phyloP scores from a whole-genome alignment of 768 basidiomycete species.

The Termitomyces sp. region DNA sequence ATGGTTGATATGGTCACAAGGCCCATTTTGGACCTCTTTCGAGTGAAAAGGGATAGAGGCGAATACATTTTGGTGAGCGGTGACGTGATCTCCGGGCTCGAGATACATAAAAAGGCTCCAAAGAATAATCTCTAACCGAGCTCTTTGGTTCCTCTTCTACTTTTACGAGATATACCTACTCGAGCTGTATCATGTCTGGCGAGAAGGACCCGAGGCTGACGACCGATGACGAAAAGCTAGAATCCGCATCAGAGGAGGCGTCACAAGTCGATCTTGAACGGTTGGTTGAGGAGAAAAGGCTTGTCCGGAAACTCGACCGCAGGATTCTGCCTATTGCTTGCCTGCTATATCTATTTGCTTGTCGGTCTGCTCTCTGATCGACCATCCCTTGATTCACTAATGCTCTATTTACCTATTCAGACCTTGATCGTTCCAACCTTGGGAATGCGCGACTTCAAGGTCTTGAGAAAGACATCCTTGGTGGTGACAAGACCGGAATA shows the following conservation, averaged over 20 bases:
- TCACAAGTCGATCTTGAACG: conserved; percentile 10
- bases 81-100: conserved; percentile 12
- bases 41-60: conserved; percentile 13
- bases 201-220: conserved; percentile 8
- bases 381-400: not conserved
- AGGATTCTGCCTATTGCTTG: conserved; percentile 72
- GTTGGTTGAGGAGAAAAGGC: conserved; percentile 20
- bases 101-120: conserved; percentile 7
- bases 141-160: conserved; percentile 5
- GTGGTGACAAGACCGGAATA: conserved; percentile 63
- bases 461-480: conserved; percentile 58
- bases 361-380: conserved; percentile 35
- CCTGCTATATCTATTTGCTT: conserved; percentile 74
- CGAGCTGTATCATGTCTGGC: conserved; percentile 4
- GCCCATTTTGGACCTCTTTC: conserved; percentile 16
- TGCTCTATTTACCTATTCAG: conserved; percentile 20
- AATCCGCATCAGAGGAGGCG: conserved; percentile 14
- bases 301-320: conserved; percentile 62
- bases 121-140: not conserved
- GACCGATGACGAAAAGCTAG: conserved; percentile 29
- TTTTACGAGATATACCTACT: not conserved
- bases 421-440: conserved; percentile 74
- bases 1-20: conserved; percentile 17
- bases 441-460: conserved; percentile 80
- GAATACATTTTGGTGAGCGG: conserved; percentile 26